Percentiles rank a stretch among this genome's conserved stretches.
These are phyloP conservation scores for Pugionium cornutum DNA, from an alignment of 345 rosid species.

Conservation along the genomic window DNA sequence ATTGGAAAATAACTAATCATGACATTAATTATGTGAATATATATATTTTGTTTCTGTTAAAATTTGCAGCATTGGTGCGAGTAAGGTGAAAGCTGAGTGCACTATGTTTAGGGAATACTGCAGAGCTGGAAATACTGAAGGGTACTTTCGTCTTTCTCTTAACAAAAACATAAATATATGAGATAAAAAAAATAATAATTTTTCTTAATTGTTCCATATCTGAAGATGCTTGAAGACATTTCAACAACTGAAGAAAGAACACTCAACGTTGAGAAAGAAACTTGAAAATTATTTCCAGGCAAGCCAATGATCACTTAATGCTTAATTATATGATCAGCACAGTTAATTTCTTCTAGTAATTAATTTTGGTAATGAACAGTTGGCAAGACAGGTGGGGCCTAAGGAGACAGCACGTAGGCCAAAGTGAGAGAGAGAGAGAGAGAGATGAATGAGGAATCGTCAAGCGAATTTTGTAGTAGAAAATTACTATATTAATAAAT, in stretches of 20 bases:
- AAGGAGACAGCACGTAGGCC: slow-evolving; percentile 56
- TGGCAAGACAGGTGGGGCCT: slow-evolving; percentile 84
- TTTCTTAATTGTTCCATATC: neutral
- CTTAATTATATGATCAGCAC: slow-evolving; percentile 5
- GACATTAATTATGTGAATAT: neutral
- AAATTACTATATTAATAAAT: slow-evolving; percentile 14
- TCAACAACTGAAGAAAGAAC: slow-evolving; percentile 84
- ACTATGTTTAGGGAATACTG: slow-evolving; percentile 81
- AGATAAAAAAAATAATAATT: slow-evolving; percentile 3
- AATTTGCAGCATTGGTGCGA: slow-evolving; percentile 84
- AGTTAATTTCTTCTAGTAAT: neutral
- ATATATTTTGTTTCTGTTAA: too few species aligned
- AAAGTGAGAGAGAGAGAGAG: slow-evolving; percentile 43
- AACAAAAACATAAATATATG: neutral
- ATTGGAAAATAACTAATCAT: neutral
- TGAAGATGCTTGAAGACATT: slow-evolving; percentile 71
- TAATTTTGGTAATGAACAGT: slow-evolving; percentile 40
- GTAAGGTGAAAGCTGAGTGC: slow-evolving; percentile 91
- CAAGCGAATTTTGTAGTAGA: slow-evolving; percentile 38
- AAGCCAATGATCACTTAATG: slow-evolving; percentile 14
- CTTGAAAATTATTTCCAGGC: slow-evolving; percentile 92
- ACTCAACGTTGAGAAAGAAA: slow-evolving; percentile 69
- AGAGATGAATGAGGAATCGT: slow-evolving; percentile 34
- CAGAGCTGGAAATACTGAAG: slow-evolving; percentile 76
- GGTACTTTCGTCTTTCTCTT: slow-evolving; percentile 48